phyloP scores from a whole-genome alignment of 768 basidiomycete species.

The Saitozyma sp. region DNA sequence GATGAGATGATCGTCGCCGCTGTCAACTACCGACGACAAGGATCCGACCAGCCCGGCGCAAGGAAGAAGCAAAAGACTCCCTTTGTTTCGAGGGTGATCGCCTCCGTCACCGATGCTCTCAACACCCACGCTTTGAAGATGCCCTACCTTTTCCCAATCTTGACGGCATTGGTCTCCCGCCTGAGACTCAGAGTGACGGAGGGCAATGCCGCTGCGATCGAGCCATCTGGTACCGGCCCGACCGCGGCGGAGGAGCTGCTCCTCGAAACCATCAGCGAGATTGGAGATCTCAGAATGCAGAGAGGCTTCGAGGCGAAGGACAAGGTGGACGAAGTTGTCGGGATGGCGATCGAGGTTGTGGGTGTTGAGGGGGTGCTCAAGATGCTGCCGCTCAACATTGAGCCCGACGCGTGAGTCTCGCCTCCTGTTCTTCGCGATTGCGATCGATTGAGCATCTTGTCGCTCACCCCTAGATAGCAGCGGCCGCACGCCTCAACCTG shows the following conservation, averaged over 20 bases:
- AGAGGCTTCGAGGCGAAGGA: slow-evolving; percentile 90
- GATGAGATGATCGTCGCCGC: slow-evolving; percentile 60
- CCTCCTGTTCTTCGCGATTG: too few species aligned
- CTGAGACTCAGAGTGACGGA: slow-evolving; percentile 59
- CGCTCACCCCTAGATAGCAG: slow-evolving; percentile 16
- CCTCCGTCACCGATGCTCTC: slow-evolving; percentile 67
- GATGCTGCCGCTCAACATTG: slow-evolving; percentile 79
- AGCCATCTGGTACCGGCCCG: slow-evolving; percentile 50
- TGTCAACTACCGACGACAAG: slow-evolving; percentile 40
- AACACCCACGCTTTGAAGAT: slow-evolving; percentile 72
- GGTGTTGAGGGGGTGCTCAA: slow-evolving; percentile 78
- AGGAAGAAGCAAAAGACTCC: slow-evolving; percentile 57
- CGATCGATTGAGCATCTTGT: too few species aligned
- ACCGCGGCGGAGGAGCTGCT: slow-evolving; percentile 72
- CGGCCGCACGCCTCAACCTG: slow-evolving; percentile 64
- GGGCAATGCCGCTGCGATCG: slow-evolving; percentile 48
- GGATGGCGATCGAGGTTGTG: slow-evolving; percentile 76
- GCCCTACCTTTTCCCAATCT: slow-evolving; percentile 73
- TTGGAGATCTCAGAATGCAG: slow-evolving; percentile 72
- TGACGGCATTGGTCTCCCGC: slow-evolving; percentile 67
- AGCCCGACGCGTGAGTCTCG: slow-evolving; percentile 69
- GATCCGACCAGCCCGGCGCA: slow-evolving; percentile 59
- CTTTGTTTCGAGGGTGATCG: slow-evolving; percentile 64
- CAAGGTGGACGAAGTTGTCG: slow-evolving; percentile 73
- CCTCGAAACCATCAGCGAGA: slow-evolving; percentile 65